Base-by-base conservation (phyloP, 2,329 filamentous ascomycete species). In the Gnomoniopsis sp. region DNA sequence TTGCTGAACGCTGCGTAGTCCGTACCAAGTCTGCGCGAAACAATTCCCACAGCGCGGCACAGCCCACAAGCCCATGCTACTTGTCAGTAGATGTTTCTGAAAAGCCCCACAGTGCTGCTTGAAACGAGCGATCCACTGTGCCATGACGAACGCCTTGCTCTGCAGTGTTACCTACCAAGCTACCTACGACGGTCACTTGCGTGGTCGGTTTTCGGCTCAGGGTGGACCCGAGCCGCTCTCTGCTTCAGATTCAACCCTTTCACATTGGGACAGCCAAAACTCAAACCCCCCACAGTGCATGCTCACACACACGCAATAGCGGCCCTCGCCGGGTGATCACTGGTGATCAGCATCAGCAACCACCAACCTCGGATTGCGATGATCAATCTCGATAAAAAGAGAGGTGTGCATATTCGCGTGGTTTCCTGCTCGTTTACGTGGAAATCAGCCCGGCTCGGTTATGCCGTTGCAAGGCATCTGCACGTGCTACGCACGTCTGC, bases 41-140 rank as follows among this genome's bases (percentile, higher is more conserved):
- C 26, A 30, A 30, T 8, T 8, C 26, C 8, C 26, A 30, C 26
- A 30, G 26, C 8, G 8, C 8, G 8, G 26, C 26, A 19, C 41
- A 19, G 8, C 19, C 15, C 41, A 44, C 51, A 33, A 11, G 23
- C 21, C 33, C 43, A 53, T 49, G 43, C 26, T 43, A 38, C 19
- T 34, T 41, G 33, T n/a, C 33, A n/a, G 22, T 23, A 12, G 1
- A 34, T 41, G 22, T 41, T 23, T 22, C 12, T n/a, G 15, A 46
- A n/a, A 23, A 33, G 41, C 48, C 36, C 53, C 53, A 56, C 57
- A 56, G 53, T 59, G 53, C 44, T 38, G 53, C 30, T 33, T 50
- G 33, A 33, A 10, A 30, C 22, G 1, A 4, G 11, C n/a, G 48
- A n/a, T 50, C 21, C 26, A 56, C 48, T 56, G 53, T 56, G 48